These are phyloP conservation scores for Lipomyces yamanashiensis DNA, from an alignment of 805 yeast species.

Conservation along the genomic window DNA sequence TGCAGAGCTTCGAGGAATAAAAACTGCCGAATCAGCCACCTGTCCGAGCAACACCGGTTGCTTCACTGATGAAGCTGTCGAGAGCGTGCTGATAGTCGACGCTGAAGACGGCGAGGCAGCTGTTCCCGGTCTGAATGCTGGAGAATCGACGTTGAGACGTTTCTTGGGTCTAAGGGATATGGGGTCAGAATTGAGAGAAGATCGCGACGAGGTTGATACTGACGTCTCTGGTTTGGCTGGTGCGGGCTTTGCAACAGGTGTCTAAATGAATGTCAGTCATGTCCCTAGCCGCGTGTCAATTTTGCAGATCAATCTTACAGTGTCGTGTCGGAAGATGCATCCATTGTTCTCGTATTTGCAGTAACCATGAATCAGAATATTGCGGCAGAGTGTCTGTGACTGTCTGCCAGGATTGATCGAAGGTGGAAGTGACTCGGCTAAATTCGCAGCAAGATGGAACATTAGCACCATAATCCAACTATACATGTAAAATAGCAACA, in stretches of 20 bases:
- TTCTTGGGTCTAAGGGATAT: conserved; percentile 42
- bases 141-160: conserved; percentile 60
- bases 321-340: conserved; percentile 77
- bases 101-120: conserved; percentile 21
- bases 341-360: conserved; percentile 89
- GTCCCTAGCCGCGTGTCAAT: neutral
- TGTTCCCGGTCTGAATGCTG: conserved; percentile 57
- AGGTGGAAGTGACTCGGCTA: conserved; percentile 33
- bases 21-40: conserved; percentile 40
- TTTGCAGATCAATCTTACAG: conserved; percentile 38
- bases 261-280: neutral
- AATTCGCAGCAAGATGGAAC: neutral
- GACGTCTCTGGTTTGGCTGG: conserved; percentile 23
- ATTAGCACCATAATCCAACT: neutral
- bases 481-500: neutral
- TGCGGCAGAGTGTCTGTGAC: conserved; percentile 69
- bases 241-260: conserved; percentile 6
- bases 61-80: conserved; percentile 12
- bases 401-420: conserved; percentile 32
- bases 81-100: neutral
- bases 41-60: conserved; percentile 16
- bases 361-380: conserved; percentile 81
- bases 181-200: neutral
- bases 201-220: neutral
- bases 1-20: conserved; percentile 44